A percentile compares a stretch with the other conserved stretches of the same genome.
These are phyloP conservation scores for Naganishia antarctica DNA, from an alignment of 768 basidiomycete species.

Conservation along the genomic window DNA sequence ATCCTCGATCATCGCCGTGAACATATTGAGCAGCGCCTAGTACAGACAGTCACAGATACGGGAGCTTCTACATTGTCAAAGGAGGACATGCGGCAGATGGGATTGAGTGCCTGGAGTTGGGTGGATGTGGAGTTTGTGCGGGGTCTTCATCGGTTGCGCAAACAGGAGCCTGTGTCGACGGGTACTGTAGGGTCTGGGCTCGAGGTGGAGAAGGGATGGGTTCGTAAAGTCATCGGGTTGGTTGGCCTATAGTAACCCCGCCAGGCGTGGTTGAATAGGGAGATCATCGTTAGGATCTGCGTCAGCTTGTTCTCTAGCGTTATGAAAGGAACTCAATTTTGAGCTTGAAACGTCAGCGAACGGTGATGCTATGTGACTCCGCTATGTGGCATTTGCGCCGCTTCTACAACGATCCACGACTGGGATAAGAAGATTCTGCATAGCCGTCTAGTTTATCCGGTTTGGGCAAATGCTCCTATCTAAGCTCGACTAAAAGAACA, in stretches of 20 bases:
- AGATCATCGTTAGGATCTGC: too few relatives aligned
- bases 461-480: too few relatives aligned
- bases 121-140: constrained; percentile 26
- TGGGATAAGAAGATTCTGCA: too few relatives aligned
- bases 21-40: constrained; percentile 3
- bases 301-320: too few relatives aligned
- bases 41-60: constrained; percentile 7
- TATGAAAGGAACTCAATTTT: too few relatives aligned
- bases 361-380: too few relatives aligned
- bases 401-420: too few relatives aligned
- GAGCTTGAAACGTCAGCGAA: too few relatives aligned
- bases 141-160: constrained; percentile 1
- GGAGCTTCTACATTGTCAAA: constrained; percentile 14
- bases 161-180: background rate
- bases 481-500: background rate
- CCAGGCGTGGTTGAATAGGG: too few relatives aligned
- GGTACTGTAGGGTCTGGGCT: background rate
- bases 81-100: constrained; percentile 22
- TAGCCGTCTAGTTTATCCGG: too few relatives aligned
- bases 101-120: constrained; percentile 25
- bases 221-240: constrained; percentile 6
- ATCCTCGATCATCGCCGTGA: constrained; percentile 8
- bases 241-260: constrained; percentile 1
- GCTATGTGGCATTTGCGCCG: too few relatives aligned
- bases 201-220: constrained; percentile 15